Conservation (phyloP, 768 basidiomycete genomes). For the Amanita pallidorosea region DNA sequence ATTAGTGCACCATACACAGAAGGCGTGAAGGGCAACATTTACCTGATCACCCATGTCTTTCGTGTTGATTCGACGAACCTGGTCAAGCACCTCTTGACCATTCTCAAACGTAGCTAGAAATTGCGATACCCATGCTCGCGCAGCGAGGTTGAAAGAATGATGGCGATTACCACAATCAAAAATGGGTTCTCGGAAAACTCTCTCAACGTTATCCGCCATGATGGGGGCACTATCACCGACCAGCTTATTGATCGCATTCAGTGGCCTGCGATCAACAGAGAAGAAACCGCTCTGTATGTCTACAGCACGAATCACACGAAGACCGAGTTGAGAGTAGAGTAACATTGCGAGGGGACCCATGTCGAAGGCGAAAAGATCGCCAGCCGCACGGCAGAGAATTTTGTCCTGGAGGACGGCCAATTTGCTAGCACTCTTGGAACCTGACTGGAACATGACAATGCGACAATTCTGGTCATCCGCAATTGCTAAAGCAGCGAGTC, state of each 20-base stretch:
- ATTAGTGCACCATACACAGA: constrained; percentile 1
- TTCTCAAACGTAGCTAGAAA: constrained; percentile 31
- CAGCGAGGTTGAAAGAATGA: constrained; percentile 23
- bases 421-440: constrained; percentile 4
- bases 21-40: neutral
- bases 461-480: constrained; percentile 24
- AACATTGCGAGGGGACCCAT: constrained; percentile 38
- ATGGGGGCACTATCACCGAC: constrained; percentile 27
- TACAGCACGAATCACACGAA: constrained; percentile 38
- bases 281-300: constrained; percentile 47
- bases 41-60: constrained; percentile 23
- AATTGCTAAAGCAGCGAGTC: constrained; percentile 38
- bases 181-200: constrained; percentile 24
- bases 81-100: constrained; percentile 30
- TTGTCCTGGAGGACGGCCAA: constrained; percentile 24
- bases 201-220: constrained; percentile 23
- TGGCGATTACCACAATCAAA: constrained; percentile 23
- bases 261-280: constrained; percentile 26
- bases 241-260: constrained; percentile 28
- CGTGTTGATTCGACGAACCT: constrained; percentile 35
- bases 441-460: constrained; percentile 22
- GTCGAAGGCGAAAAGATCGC: constrained; percentile 44
- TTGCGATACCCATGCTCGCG: constrained; percentile 40
- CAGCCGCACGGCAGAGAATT: constrained; percentile 32
- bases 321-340: constrained; percentile 28